phyloP scores from a whole-genome alignment of 805 yeast species.

The Candida loeiensis region DNA sequence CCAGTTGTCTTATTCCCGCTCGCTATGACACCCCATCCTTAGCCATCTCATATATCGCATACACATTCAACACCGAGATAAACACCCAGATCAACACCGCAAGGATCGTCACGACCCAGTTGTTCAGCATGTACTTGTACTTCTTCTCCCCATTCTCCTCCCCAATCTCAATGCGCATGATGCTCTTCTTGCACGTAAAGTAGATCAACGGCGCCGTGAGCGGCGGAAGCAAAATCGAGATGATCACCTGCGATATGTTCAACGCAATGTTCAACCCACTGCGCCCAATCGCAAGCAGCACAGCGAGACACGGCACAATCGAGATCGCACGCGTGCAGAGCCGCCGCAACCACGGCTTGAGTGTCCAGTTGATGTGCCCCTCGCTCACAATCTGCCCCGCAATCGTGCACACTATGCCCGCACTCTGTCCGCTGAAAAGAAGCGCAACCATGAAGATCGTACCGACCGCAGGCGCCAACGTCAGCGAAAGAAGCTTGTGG shows the following conservation, averaged over 20 bases:
- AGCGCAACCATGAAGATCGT: constrained; percentile 81
- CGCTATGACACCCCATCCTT: constrained; percentile 24
- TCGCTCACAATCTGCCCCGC: constrained; percentile 92
- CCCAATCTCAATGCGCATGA: constrained; percentile 56
- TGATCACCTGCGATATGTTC: constrained; percentile 81
- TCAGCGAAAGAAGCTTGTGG: constrained; percentile 56
- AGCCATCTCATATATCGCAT: constrained; percentile 46
- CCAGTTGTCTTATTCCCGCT: not conserved
- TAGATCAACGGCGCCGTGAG: constrained; percentile 81
- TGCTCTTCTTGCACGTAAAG: constrained; percentile 65
- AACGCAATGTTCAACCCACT: constrained; percentile 68
- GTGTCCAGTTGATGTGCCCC: constrained; percentile 80
- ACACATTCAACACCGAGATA: constrained; percentile 67
- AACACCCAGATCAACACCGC: constrained; percentile 67
- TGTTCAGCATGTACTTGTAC: constrained; percentile 58
- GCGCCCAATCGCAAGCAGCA: constrained; percentile 69
- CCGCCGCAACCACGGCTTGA: constrained; percentile 78
- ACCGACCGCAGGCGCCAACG: constrained; percentile 75
- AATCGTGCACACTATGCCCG: constrained; percentile 90
- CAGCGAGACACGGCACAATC: constrained; percentile 73
- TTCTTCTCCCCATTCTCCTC: constrained; percentile 18
- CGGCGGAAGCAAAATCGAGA: constrained; percentile 79
- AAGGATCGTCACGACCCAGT: constrained; percentile 49
- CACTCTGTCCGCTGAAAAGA: constrained; percentile 81
- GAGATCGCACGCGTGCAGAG: constrained; percentile 74